Evolutionary conservation across 202 grass and related monocot species (phyloP).

Genomic region (Schoenoplectus tabernaemontani): DNA sequence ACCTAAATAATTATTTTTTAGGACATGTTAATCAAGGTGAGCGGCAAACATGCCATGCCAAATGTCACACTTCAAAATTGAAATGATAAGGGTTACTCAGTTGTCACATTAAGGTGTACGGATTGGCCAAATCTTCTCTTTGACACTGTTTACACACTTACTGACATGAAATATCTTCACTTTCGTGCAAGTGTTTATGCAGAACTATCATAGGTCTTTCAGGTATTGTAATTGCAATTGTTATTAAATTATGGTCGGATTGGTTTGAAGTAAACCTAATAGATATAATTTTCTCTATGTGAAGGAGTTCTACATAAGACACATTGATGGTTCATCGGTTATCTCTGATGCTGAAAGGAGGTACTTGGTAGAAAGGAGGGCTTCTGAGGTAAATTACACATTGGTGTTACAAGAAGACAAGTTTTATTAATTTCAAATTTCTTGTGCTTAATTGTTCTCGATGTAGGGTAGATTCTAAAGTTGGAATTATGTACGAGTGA

Average conservation of each 20-base stretch:
- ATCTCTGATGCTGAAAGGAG: slow-evolving; percentile 57
- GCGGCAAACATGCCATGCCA: slow-evolving; percentile 27
- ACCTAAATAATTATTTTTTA: too few relatives aligned
- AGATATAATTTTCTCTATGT: background rate
- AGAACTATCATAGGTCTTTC: slow-evolving; percentile 44
- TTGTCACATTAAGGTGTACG: slow-evolving; percentile 74
- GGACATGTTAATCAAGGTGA: too few relatives aligned
- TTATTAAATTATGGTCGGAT: background rate
- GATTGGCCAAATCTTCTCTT: slow-evolving; percentile 76
- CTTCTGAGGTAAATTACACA: too few relatives aligned
- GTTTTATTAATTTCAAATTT: background rate
- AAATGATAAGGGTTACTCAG: slow-evolving; percentile 72
- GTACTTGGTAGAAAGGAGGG: slow-evolving; percentile 68
- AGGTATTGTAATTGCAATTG: slow-evolving; percentile 32
- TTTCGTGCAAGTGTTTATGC: slow-evolving; percentile 75
- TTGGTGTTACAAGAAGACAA: too few relatives aligned
- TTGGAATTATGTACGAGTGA: slow-evolving; percentile 68
- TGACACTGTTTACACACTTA: slow-evolving; percentile 74
- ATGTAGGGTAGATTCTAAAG: slow-evolving; percentile 62
- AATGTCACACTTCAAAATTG: slow-evolving; percentile 65
- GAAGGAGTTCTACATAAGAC: slow-evolving; percentile 77
- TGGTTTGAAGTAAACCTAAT: background rate
- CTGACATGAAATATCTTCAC: slow-evolving; percentile 61
- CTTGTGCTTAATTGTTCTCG: background rate
- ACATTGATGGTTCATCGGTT: slow-evolving; percentile 57